Base-by-base conservation (phyloP, 2,329 filamentous ascomycete species). In the Cadophora gregata region DNA sequence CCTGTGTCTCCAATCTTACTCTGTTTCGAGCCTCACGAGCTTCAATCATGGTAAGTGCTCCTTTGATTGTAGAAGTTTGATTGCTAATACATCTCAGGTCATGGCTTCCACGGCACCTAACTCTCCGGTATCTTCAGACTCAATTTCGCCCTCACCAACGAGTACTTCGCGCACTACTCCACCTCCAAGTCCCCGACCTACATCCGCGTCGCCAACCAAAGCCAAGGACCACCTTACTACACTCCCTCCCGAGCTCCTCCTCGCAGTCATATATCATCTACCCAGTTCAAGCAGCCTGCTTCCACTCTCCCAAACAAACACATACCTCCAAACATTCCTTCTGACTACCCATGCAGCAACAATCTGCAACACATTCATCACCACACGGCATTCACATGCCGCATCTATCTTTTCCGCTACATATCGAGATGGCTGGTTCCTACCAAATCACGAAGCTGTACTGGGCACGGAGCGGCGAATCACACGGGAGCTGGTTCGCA, bases 231-330 rank as follows among this genome's bases (percentile, higher is more conserved):
- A 8, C 7, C 68, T 73, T 27, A 64, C 67, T n/a, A 63, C 64
- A 56, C 63, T 73, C 45, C 70, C 73, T 27, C 64, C 67, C 45
- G 82, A 83, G 72, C 74, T 83, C 42, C 74, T 82, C 38, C 78
- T 82, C 25, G 31, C 59, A 25, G 71, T 74, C 59, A 63, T 74
- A 53, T 55, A 67, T n/a, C 64, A 70, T 63, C 69, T 74, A 12
- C 68, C 71, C 21, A 59, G 59, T 33, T 61, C 64, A 31, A 47
- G 59, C 5, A 48, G 63, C 51, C 67, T 68, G 61, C 59, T 64
- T 21, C 51, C 73, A 5, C 67, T 74, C 10, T 63, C 65, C 3
- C 71, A 65, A 51, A 70, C 71, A n/a, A 68, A 55, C 33, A 62
- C 25, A 45, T 62, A 56, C 27, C 64, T 74, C 21, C 62, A 59